Evolutionary conservation across 805 yeast species (phyloP).

Genomic region (Jamesozyma spencerorum): DNA sequence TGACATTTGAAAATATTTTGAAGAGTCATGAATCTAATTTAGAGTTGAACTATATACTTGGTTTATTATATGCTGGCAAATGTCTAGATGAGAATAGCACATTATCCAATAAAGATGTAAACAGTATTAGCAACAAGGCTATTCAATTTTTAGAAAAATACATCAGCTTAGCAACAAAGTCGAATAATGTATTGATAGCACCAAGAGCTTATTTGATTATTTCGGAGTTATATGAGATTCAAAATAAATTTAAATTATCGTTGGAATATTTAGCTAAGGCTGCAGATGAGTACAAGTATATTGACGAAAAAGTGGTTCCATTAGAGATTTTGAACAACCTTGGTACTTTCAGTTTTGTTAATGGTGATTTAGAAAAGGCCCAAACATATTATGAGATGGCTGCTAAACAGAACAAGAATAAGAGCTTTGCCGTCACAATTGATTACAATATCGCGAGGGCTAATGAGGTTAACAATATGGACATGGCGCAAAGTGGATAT

Average conservation of each 20-base stretch:
- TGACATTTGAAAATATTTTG: slow-evolving; percentile 70
- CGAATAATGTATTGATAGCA: slow-evolving; percentile 46
- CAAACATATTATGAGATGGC: slow-evolving; percentile 46
- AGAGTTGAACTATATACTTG: slow-evolving; percentile 70
- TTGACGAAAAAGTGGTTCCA: slow-evolving; percentile 33
- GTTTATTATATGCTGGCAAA: slow-evolving; percentile 58
- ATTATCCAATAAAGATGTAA: slow-evolving; percentile 9
- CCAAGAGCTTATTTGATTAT: slow-evolving; percentile 60
- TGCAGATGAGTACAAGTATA: slow-evolving; percentile 37
- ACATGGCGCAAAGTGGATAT: slow-evolving; percentile 34
- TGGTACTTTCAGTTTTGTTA: slow-evolving; percentile 72
- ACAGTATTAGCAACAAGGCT: slow-evolving; percentile 39
- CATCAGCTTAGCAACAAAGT: slow-evolving; percentile 48
- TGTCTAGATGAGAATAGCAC: slow-evolving; percentile 20
- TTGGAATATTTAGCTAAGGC: slow-evolving; percentile 55
- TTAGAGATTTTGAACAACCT: slow-evolving; percentile 67
- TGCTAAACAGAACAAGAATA: slow-evolving; percentile 21
- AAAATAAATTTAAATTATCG: slow-evolving; percentile 54
- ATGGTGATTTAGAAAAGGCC: slow-evolving; percentile 52
- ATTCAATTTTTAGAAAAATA: slow-evolving; percentile 61
- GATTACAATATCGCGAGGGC: slow-evolving; percentile 73
- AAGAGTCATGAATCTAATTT: slow-evolving; percentile 57
- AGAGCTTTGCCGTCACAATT: slow-evolving; percentile 36
- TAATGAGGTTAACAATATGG: slow-evolving; percentile 37
- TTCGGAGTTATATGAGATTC: slow-evolving; percentile 59